Conservation (phyloP, 1,284 basidiomycete genomes). For the Cryptococcus sp. region DNA sequence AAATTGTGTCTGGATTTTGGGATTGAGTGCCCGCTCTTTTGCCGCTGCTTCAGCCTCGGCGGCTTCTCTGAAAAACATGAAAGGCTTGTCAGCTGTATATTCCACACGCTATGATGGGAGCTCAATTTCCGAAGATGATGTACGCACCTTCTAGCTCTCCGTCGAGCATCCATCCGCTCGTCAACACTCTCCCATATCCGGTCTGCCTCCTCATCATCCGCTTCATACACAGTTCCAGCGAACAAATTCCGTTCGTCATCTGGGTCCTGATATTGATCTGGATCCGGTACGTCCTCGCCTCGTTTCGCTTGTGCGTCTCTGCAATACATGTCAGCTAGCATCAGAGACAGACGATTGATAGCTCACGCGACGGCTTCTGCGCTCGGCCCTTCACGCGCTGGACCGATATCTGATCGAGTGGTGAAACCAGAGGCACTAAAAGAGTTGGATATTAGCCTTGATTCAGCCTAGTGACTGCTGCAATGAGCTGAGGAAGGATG, state of each 20-base stretch:
- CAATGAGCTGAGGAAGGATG: background rate
- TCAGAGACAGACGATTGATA: background rate
- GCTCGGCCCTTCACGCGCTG: constrained; percentile 89
- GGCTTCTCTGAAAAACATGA: constrained; percentile 33
- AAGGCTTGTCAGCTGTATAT: background rate
- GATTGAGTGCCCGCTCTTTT: constrained; percentile 50
- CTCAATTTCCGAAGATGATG: too few relatives aligned
- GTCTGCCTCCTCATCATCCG: constrained; percentile 97
- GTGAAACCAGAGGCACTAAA: constrained; percentile 93
- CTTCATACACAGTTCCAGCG: constrained; percentile 92
- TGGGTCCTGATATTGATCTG: constrained; percentile 85
- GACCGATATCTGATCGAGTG: constrained; percentile 97
- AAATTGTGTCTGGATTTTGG: constrained; percentile 66
- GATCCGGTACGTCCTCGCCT: constrained; percentile 80
- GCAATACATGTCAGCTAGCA: constrained; percentile 14
- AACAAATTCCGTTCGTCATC: constrained; percentile 97
- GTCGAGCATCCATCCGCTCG: constrained; percentile 81
- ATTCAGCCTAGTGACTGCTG: background rate
- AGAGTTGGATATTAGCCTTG: constrained; percentile 3
- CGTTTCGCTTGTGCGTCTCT: constrained; percentile 78
- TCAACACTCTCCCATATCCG: constrained; percentile 91
- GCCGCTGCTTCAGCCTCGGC: constrained; percentile 49
- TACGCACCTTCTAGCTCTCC: constrained; percentile 70
- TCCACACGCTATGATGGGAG: background rate
- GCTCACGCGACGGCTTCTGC: constrained; percentile 81